Conservation (phyloP, 495 filamentous ascomycete species). For the Neurospora sublineolata region DNA sequence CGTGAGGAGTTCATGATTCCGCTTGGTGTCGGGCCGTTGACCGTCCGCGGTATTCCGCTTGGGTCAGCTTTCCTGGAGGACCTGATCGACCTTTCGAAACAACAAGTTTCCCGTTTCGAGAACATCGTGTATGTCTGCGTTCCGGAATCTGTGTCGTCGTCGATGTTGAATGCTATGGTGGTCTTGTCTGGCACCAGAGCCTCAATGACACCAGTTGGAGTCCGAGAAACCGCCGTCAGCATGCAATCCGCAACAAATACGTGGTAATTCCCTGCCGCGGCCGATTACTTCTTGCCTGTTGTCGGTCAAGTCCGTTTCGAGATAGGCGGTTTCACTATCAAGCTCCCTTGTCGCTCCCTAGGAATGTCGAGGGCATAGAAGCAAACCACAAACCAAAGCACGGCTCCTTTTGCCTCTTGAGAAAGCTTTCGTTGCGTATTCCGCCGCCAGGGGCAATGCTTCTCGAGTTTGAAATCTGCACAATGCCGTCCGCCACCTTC, state of each 20-base stretch:
- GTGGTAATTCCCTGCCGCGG: background rate
- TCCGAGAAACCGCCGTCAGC: background rate
- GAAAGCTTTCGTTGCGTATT: background rate
- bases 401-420: background rate
- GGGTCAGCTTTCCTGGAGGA: background rate
- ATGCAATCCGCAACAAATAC: background rate
- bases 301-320: background rate
- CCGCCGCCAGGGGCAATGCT: background rate
- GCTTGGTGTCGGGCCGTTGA: background rate
- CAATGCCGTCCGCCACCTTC: background rate
- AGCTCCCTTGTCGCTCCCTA: background rate
- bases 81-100: background rate
- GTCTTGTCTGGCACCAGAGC: background rate
- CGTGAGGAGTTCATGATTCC: background rate
- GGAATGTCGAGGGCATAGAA: background rate
- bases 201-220: background rate
- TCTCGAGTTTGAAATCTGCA: background rate
- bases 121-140: background rate
- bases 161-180: background rate
- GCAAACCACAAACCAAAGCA: background rate
- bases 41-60: background rate
- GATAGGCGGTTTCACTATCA: background rate
- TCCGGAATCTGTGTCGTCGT: background rate
- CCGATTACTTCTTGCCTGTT: background rate
- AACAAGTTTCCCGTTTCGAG: background rate